Evolutionary conservation across 768 basidiomycete species (phyloP), one percentile per base, ranked within the genome.

Genomic region (Lactarius pseudohatsudake): DNA sequence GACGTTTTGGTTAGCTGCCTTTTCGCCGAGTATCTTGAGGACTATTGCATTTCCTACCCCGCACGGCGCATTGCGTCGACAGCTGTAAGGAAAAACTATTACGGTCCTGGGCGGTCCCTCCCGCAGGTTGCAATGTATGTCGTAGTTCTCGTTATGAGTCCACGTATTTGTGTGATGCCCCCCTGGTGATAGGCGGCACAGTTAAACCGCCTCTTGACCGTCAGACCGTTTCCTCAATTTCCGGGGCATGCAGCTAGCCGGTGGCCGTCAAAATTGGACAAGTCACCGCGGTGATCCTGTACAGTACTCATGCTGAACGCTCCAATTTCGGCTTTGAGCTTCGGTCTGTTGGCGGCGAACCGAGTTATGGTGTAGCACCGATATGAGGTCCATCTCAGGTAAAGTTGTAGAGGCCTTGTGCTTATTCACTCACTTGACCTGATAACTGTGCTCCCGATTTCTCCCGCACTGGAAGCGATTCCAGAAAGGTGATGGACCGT

Each of bases 81-180:
- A 11, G 32, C 30, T 16, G 10, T 8, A 56, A 32, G 16, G 20
- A 16, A 28, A 30, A 32, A 32, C 30, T 9, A 15, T 56, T n/a
- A 32, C 30, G 34, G 30, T 30, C 20, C 10, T 34, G 16, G 30
- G 18, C 3, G 30, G 32, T 56, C 20, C 30, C 16, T 56, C 18
- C 5, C 22, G 30, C n/a, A 3, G 20, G 30, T 22, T 30, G 30
- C 5, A 32, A 1, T 56, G 54, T 22, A 32, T 30, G 32, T 9
- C 16, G 28, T 56, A 16, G 32, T 56, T 18, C 32, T 10, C 30
- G 28, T 20, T 4, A 16, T 10, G 28, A 40, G 41, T 69, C 84
- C 79, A 56, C 76, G 77, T 66, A 76, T 10, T 38, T 0, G 41
- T 18, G 41, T 41, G 15, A 11, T 22, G 22, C 47, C 22, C 4